phyloP scores from a whole-genome alignment of 2,329 filamentous ascomycete species.

The Xylaria sp. region DNA sequence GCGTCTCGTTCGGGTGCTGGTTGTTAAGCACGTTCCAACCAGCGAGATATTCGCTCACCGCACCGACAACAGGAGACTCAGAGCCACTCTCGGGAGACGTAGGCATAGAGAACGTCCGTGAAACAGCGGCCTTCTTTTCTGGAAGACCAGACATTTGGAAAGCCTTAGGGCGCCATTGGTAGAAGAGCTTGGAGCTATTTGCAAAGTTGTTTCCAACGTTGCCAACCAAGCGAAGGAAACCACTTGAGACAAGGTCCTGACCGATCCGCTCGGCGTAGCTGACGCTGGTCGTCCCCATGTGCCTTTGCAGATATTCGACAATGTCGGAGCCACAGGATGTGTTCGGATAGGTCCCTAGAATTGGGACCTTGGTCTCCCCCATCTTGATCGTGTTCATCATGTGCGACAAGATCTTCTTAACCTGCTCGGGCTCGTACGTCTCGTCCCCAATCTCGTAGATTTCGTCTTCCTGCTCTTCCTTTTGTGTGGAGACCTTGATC shows the following conservation, averaged over 20 bases:
- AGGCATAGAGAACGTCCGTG: conserved; percentile 79
- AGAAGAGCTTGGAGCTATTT: conserved; percentile 97
- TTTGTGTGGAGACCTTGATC: conserved; percentile 84
- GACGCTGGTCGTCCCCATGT: conserved; percentile 85
- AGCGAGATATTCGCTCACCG: conserved; percentile 87
- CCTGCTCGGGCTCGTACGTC: conserved; percentile 82
- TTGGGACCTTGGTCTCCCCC: conserved; percentile 93
- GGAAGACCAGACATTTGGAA: conserved; percentile 89
- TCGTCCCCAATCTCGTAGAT: conserved; percentile 92
- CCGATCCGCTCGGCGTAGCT: conserved; percentile 95
- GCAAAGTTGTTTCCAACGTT: conserved; percentile 96
- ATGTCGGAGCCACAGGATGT: conserved; percentile 93
- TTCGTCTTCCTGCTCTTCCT: conserved; percentile 77
- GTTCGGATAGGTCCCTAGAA: conserved; percentile 94
- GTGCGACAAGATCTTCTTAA: conserved; percentile 89
- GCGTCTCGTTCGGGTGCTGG: conserved; percentile 91
- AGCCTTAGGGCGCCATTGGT: conserved; percentile 94
- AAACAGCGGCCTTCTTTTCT: conserved; percentile 82
- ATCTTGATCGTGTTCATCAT: conserved; percentile 89
- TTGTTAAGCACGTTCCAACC: conserved; percentile 96
- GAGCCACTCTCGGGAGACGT: conserved; percentile 67
- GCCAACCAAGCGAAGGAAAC: conserved; percentile 89
- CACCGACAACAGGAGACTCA: conserved; percentile 85
- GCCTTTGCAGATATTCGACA: conserved; percentile 91
- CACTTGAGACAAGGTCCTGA: conserved; percentile 87